Evolutionary conservation across 2,329 filamentous ascomycete genomes (phyloP).

Genomic region (Fusarium guadeloupense): DNA sequence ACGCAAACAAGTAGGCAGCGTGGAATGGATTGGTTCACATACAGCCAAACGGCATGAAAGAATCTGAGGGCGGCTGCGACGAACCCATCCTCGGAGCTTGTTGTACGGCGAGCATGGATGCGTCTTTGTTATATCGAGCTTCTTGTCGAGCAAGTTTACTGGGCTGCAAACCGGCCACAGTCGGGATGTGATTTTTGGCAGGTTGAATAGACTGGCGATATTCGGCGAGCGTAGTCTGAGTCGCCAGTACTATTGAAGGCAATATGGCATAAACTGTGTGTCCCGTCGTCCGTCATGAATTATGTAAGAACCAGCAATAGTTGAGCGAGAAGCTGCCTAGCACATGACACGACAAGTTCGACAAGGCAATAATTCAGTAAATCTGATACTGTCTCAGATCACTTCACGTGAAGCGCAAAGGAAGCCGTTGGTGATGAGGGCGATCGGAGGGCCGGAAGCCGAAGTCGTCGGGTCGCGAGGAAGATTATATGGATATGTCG

Average conservation of each 20-base stretch:
- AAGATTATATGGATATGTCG: constrained; percentile 6
- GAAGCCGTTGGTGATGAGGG: neutral
- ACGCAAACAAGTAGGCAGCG: neutral
- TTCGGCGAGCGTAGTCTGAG: neutral
- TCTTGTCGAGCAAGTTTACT: constrained; percentile 13
- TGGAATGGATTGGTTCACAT: constrained; percentile 48
- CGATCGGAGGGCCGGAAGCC: neutral
- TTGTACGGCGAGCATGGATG: constrained; percentile 66
- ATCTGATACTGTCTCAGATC: neutral
- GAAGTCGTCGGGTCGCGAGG: constrained; percentile 3
- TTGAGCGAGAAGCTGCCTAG: constrained; percentile 2
- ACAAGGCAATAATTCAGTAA: neutral
- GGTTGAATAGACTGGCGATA: constrained; percentile 4
- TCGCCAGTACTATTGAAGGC: neutral
- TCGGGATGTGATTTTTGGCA: neutral
- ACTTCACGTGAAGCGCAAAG: constrained; percentile 1
- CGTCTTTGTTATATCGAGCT: constrained; percentile 44
- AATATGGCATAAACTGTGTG: neutral
- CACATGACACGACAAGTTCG: constrained; percentile 1
- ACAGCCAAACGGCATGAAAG: constrained; percentile 74
- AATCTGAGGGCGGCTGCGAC: constrained; percentile 62
- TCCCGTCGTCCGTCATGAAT: constrained; percentile 16
- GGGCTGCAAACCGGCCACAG: constrained; percentile 10
- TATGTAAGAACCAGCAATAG: neutral
- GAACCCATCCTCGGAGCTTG: constrained; percentile 66